phyloP scores from a whole-genome alignment of 129 eudicot genomes.

The Helianthus tuberosus region DNA sequence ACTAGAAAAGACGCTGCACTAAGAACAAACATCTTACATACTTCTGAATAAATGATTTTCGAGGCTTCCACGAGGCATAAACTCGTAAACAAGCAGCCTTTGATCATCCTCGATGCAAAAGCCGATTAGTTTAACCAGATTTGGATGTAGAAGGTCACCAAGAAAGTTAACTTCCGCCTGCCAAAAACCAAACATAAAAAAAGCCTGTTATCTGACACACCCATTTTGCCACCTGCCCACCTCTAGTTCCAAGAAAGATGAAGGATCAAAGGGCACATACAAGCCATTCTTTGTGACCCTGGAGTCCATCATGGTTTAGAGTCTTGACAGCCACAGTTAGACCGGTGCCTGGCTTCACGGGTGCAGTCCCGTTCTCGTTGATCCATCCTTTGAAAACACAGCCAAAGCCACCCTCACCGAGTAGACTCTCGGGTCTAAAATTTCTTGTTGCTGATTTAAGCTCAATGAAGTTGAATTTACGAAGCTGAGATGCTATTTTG shows the following conservation, averaged over 20 bases:
- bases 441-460: slow-evolving; percentile 86
- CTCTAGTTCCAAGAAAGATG: background rate
- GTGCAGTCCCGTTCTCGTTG: slow-evolving; percentile 66
- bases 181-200: slow-evolving; percentile 18
- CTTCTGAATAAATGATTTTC: slow-evolving; percentile 97
- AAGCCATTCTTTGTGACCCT: slow-evolving; percentile 99
- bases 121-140: slow-evolving; percentile 88
- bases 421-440: slow-evolving; percentile 88
- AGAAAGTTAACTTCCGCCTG: slow-evolving; percentile 95
- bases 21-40: slow-evolving; percentile 38
- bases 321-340: slow-evolving; percentile 95
- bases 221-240: slow-evolving; percentile 12
- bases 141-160: slow-evolving; percentile 95
- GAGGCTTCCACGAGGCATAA: slow-evolving; percentile 97
- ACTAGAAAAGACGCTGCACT: too few species aligned
- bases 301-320: slow-evolving; percentile 92
- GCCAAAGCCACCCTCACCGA: slow-evolving; percentile 98
- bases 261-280: slow-evolving; percentile 37
- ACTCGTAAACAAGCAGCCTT: slow-evolving; percentile 94
- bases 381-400: slow-evolving; percentile 97
- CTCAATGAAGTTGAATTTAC: slow-evolving; percentile 73
- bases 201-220: background rate
- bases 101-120: slow-evolving; percentile 96
- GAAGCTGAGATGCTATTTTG: slow-evolving; percentile 81
- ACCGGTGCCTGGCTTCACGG: slow-evolving; percentile 86